Evolutionary conservation across 2,329 filamentous ascomycete genomes (phyloP), one percentile per base, ranked within the genome.

Genomic region (Penicillium sp.): DNA sequence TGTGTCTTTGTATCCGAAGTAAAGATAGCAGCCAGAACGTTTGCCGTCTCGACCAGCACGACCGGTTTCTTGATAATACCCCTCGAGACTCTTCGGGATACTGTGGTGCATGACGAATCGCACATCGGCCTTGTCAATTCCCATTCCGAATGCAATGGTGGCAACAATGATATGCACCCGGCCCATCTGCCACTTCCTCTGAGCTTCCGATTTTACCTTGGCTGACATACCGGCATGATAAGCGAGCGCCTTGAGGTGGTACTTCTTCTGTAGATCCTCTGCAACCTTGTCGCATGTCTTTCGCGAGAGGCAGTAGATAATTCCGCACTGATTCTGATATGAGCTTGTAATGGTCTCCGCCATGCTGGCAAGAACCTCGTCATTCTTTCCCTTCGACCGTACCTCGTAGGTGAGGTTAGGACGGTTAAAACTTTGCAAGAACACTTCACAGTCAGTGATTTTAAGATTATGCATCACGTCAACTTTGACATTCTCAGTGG

Each of bases 71-170:
- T 98, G 93, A 64, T 98, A 98, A 68, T 98, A 98, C 0, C 93
- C 93, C 70, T 98, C 93, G 47, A 98, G 74, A 61, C 88, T 96
- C 69, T 98, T 97, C 1, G 93, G 93, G 6, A 98, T 77, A 38
- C 83, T 87, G 61, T 95, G 85, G 64, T 98, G 94, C 35, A 98
- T 88, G 31, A 98, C 93, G 65, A 95, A 98, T 26, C 93, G 86
- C 42, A 98, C 93, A 65, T 98, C 86, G 0, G 90, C 81, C 68
- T 98, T 98, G 73, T 98, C 93, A 57, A 98, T 98, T n/a, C 93
- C 93, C 93, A 98, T 98, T 6, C 93, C 93, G 65, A 98, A 98
- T 22, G 93, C 93, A 67, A 98, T 97, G 0, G 93, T 98, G 19
- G 93, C 94, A 43, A 98, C 93, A 38, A 98, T 94, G 31, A 98